Conservation (phyloP, 148 eudicot species). For the Amaranthus palmeri region DNA sequence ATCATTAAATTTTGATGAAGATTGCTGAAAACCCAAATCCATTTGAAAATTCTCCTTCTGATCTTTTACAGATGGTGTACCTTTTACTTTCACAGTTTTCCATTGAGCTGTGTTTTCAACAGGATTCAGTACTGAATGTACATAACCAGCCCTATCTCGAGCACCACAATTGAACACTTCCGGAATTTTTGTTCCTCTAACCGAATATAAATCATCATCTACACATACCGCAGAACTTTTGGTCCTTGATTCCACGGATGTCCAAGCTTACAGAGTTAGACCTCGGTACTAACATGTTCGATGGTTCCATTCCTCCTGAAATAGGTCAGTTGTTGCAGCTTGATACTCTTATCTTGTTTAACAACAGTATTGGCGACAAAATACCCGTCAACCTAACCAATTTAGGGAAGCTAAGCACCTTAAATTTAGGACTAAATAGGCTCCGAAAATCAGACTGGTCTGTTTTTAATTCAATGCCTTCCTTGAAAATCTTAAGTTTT, state of each 20-base stretch:
- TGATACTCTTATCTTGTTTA: conserved; percentile 29
- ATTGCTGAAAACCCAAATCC: conserved; percentile 15
- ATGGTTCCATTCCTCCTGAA: conserved; percentile 42
- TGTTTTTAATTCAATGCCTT: conserved; percentile 36
- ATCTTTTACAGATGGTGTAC: conserved; percentile 28
- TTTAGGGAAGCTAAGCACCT: conserved; percentile 35
- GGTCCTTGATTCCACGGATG: conserved; percentile 50
- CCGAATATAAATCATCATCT: conserved; percentile 23
- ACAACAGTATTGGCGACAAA: conserved; percentile 32
- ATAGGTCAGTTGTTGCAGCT: conserved; percentile 50
- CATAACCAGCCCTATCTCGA: conserved; percentile 60
- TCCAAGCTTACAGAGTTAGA: conserved; percentile 44
- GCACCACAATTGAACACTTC: conserved; percentile 30
- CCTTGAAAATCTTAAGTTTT: conserved; percentile 41
- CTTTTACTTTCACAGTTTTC: conserved; percentile 66
- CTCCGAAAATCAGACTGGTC: conserved; percentile 58
- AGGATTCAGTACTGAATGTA: conserved; percentile 61
- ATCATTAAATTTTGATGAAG: conserved; percentile 22
- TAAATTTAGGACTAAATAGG: conserved; percentile 58
- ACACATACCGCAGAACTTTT: conserved; percentile 20
- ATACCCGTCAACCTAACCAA: conserved; percentile 51
- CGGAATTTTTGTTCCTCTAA: conserved; percentile 25
- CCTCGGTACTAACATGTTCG: conserved; percentile 41
- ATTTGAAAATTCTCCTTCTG: conserved; percentile 57
- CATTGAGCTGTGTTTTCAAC: conserved; percentile 69